Evolutionary conservation across 164 flowering plant species (phyloP).

Genomic region (Sextonia rubra): DNA sequence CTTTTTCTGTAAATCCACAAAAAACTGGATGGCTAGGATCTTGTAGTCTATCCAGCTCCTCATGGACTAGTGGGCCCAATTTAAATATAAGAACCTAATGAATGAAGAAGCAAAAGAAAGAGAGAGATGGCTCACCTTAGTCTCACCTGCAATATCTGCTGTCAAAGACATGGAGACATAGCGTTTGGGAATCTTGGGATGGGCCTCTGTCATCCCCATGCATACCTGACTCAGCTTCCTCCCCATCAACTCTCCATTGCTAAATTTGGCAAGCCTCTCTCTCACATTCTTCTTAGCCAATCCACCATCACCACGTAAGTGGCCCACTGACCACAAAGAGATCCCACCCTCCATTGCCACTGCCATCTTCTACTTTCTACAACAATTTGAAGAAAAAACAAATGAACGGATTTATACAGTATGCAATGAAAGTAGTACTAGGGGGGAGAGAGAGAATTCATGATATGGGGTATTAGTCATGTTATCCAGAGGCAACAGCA

Average conservation of each 20-base stretch:
- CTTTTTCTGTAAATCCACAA: too few relatives aligned
- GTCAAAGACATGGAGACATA: slow-evolving; percentile 48
- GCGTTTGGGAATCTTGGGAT: slow-evolving; percentile 12
- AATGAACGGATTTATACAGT: neutral
- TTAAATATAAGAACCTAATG: too few relatives aligned
- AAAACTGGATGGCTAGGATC: too few relatives aligned
- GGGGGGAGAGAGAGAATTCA: neutral
- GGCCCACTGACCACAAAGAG: slow-evolving; percentile 41
- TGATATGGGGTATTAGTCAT: slow-evolving; percentile 23
- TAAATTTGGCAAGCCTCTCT: slow-evolving; percentile 32
- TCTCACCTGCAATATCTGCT: slow-evolving; percentile 32
- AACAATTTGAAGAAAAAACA: slow-evolving; percentile 11
- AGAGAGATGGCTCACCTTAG: slow-evolving; percentile 40
- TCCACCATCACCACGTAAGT: slow-evolving; percentile 24
- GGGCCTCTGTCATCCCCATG: neutral
- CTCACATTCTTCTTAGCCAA: slow-evolving; percentile 23
- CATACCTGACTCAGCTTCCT: slow-evolving; percentile 33
- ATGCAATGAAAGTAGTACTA: too few relatives aligned
- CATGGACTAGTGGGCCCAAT: too few relatives aligned
- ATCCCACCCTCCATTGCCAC: slow-evolving; percentile 44
- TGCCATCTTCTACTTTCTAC: slow-evolving; percentile 27
- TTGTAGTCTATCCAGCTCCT: too few relatives aligned
- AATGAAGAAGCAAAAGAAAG: neutral
- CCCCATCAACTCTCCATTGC: slow-evolving; percentile 78
- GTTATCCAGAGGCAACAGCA: slow-evolving; percentile 41